These are phyloP conservation scores for Colletotrichum endophyticum DNA, from an alignment of 2,329 filamentous ascomycete genomes.

Conservation along the genomic window DNA sequence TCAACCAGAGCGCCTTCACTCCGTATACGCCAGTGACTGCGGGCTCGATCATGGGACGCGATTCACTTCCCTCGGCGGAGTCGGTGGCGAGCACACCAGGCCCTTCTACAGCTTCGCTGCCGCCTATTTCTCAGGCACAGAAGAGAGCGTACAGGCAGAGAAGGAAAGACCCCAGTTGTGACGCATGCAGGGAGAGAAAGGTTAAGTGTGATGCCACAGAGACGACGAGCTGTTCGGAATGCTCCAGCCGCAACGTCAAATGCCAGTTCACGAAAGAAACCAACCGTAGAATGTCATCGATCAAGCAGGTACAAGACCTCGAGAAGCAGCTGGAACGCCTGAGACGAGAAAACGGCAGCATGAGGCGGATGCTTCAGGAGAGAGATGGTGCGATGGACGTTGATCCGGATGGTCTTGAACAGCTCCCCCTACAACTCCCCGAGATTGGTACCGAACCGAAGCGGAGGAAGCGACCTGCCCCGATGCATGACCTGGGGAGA, in stretches of 20 bases:
- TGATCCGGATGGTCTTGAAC: conserved; percentile 51
- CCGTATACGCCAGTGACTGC: conserved; percentile 57
- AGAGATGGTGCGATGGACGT: conserved; percentile 55
- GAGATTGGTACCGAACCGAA: conserved; percentile 70
- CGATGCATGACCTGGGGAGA: conserved; percentile 71
- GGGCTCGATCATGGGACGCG: conserved; percentile 58
- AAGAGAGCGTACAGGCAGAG: conserved; percentile 95
- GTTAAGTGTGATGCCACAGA: conserved; percentile 96
- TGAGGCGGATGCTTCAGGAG: conserved; percentile 68
- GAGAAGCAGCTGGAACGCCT: conserved; percentile 87
- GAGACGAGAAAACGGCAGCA: conserved; percentile 77
- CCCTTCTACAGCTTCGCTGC: conserved; percentile 40
- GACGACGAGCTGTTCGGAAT: conserved; percentile 95
- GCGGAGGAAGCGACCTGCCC: conserved; percentile 63
- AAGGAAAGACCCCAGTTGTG: conserved; percentile 95
- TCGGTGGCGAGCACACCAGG: conserved; percentile 62
- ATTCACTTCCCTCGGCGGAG: conserved; percentile 64
- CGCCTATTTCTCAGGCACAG: conserved; percentile 64
- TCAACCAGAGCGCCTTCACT: conserved; percentile 53
- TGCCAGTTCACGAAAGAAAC: conserved; percentile 99
- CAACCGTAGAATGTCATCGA: conserved; percentile 97
- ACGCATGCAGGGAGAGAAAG: conserved; percentile 89
- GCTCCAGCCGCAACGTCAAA: conserved; percentile 93
- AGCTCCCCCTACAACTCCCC: conserved; percentile 62
- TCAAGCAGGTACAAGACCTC: conserved; percentile 97